Base-by-base conservation (phyloP, 768 basidiomycete genomes). In the Naganishia vishniacii region DNA sequence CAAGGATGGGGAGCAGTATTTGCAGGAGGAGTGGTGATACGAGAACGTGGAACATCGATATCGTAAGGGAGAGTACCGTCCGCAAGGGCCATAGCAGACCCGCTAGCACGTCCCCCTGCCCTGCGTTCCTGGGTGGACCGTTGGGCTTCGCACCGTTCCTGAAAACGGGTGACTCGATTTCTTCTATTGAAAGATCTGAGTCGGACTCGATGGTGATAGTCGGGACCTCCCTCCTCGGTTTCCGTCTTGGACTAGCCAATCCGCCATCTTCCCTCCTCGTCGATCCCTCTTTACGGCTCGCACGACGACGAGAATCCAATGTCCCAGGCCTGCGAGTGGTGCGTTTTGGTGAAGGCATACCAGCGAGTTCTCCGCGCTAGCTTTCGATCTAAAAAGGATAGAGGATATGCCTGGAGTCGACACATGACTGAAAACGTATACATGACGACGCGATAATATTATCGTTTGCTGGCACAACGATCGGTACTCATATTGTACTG, bases 161-260 rank as follows among this genome's bases (percentile, higher is more conserved):
- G 25, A 40, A 37, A 25, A 56, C 53, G 32, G 53, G 53, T 11
- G 53, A 37, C 32, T 56, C 53, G 34, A 56, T 56, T 26, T 56
- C 53, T 29, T 56, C 53, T 16, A 56, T 34, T 12, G 53, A 56
- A 40, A 37, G 20, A 13, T 56, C 53, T 11, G 53, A 23, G 23
- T 56, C 53, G 11, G 53, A 56, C 23, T 56, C 53, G n/a, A 56
- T 40, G n/a, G 34, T 56, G 32, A 56, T 56, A 4, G 53, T 37
- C 12, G 53, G 9, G 23, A 40, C 32, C 8, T 37, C 53, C n/a
- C 37, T 56, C 49, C 31, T 3, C 13, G 53, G 5, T 12, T 34
- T 37, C 16, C 53, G 4, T 3, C 53, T 15, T 16, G 53, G 53
- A 31, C 53, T 56, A 15, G n/a, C 53, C 16, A 40, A 5, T 26